Base-by-base conservation (phyloP, 2,329 filamentous ascomycete species). In the Aspergillus fructus region DNA sequence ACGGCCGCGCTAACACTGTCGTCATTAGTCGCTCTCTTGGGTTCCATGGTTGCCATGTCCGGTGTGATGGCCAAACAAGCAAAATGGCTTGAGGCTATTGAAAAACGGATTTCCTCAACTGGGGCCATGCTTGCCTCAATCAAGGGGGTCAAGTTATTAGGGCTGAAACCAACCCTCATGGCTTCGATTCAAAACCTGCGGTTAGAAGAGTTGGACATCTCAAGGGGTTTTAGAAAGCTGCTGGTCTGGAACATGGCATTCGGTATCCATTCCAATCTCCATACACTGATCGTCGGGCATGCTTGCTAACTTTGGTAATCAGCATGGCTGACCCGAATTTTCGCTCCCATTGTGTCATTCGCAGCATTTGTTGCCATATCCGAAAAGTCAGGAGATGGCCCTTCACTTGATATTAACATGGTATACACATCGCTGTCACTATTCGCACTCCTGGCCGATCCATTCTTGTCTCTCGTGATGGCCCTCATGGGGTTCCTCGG, bases 111-210 rank as follows among this genome's bases (percentile, higher is more conserved):
- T 21, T 78, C 75, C 5, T 75, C 76, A 15, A 83, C 81, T 0
- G 71, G 78, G 5, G 73, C 74, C 4, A 78, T 81, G 61, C 70
- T 83, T 0, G 75, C 74, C 4, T 78, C 76, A 13, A 82, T 84
- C 70, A 83, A 81, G 61, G 77, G 76, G n/a, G 73, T 83, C 55
- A 83, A 82, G 61, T 76, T 83, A 52, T 72, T 78, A 0, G 81
- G 81, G 0, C 63, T 83, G 9, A 76, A 74, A 37, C 67, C 76
- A 11, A 72, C 73, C 3, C 60, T 80, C 12, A 70, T 73, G 56
- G 69, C 66, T 6, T 70, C 67, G 8, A 66, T 80, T 2, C 74
- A 79, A 49, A 66, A 64, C 2, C 62, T 80, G 11, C 71, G 78
- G 7, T 58, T 74, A 11, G 67, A 72, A n/a, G 78, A 81, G 53